phyloP scores from a whole-genome alignment of 2,329 filamentous ascomycete genomes.

The Graphilbum sp. region DNA sequence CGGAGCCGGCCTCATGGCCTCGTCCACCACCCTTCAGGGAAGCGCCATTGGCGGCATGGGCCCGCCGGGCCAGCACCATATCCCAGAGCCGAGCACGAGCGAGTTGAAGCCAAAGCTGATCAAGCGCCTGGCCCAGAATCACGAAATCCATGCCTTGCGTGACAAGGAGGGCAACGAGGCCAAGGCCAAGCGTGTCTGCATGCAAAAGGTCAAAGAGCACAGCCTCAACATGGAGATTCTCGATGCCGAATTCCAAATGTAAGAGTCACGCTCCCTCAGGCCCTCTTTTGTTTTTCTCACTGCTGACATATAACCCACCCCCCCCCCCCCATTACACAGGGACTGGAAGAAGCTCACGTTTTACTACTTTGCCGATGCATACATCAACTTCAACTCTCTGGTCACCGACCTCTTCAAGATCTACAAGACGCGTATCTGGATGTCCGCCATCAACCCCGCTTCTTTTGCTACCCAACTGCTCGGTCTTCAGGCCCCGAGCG shows the following conservation, averaged over 20 bases:
- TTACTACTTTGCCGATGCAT: conserved; percentile 95
- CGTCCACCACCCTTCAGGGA: conserved; percentile 45
- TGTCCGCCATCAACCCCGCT: conserved; percentile 96
- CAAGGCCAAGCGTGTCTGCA: conserved; percentile 90
- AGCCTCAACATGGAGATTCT: conserved; percentile 91
- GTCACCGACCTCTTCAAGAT: conserved; percentile 98
- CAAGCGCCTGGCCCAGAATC: conserved; percentile 79
- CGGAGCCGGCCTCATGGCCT: conserved; percentile 45
- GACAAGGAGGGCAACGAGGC: conserved; percentile 97
- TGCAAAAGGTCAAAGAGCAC: conserved; percentile 92
- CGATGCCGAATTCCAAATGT: conserved; percentile 98
- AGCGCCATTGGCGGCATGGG: conserved; percentile 68
- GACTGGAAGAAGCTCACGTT: conserved; percentile 99
- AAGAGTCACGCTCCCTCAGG: conserved; percentile 10
- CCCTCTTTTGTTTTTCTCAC: conserved; percentile 1
- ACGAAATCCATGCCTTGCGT: conserved; percentile 75
- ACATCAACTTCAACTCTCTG: conserved; percentile 97
- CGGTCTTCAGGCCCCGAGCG: conserved; percentile 53
- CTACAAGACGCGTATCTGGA: conserved; percentile 98
- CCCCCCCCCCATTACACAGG: no score
- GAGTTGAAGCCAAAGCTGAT: conserved; percentile 94
- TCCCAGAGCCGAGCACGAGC: conserved; percentile 51
- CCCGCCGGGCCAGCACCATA: conserved; percentile 54
- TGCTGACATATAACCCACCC: no score
- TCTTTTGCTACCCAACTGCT: conserved; percentile 73